Conservation (phyloP, 495 filamentous ascomycete genomes). For the Penicillium salamii region DNA sequence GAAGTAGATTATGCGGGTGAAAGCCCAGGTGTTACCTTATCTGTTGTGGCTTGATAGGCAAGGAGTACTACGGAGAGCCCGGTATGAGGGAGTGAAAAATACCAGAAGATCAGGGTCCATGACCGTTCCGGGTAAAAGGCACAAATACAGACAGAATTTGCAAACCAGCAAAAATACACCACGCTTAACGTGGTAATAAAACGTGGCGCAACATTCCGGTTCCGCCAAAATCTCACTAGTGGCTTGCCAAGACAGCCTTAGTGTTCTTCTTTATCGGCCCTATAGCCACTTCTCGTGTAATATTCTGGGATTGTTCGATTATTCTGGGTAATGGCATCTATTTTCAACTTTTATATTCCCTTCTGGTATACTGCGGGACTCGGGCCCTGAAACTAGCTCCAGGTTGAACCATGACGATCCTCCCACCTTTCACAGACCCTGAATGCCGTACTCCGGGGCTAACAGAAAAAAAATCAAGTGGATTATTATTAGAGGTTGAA, state of each 20-base stretch:
- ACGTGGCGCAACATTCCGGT: background rate
- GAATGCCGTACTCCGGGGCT: background rate
- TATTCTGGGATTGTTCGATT: background rate
- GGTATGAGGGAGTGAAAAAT: no score
- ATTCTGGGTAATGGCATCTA: background rate
- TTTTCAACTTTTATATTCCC: background rate
- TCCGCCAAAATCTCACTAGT: constrained; percentile 5
- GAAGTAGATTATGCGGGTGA: no score
- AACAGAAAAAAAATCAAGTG: constrained; percentile 12
- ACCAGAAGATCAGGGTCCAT: background rate
- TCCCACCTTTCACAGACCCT: background rate
- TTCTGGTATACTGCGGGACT: background rate
- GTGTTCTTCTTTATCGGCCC: constrained; percentile 14
- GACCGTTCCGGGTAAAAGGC: background rate
- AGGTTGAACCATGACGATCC: background rate
- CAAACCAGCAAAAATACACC: background rate
- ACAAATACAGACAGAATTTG: background rate
- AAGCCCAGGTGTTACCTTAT: no score
- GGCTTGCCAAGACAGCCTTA: background rate
- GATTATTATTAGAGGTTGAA: constrained; percentile 17
- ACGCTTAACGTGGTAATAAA: background rate
- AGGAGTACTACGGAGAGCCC: no score
- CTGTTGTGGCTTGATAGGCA: background rate
- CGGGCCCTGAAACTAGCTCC: constrained; percentile 3
- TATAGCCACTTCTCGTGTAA: constrained; percentile 2